Percentiles rank a stretch among this genome's conserved stretches.
Conservation (phyloP, 768 basidiomycete species). For the Russula vinacea region DNA sequence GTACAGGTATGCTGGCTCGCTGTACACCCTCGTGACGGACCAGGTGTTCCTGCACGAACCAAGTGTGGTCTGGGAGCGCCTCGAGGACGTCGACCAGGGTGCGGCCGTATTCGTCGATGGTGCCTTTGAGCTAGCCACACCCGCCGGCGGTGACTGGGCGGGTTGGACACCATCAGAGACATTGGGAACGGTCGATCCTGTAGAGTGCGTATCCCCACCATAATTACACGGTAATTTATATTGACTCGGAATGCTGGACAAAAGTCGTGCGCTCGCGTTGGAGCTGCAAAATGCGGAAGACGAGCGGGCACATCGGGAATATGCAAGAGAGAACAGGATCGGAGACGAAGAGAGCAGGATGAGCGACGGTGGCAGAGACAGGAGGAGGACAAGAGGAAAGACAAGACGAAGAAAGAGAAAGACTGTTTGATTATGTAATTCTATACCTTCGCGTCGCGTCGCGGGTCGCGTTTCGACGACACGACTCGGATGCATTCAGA, state of each 20-base stretch:
- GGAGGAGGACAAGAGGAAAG: slow-evolving; percentile 15
- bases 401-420: slow-evolving; percentile 2
- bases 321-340: slow-evolving; percentile 38
- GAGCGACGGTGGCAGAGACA: slow-evolving; percentile 1
- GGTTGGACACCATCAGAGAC: slow-evolving; percentile 60
- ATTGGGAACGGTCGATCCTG: slow-evolving; percentile 44
- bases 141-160: slow-evolving; percentile 78
- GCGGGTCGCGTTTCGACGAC: not conserved
- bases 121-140: slow-evolving; percentile 57
- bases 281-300: slow-evolving; percentile 84
- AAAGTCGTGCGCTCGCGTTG: slow-evolving; percentile 63
- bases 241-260: slow-evolving; percentile 6
- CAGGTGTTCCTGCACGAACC: slow-evolving; percentile 73
- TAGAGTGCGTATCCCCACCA: slow-evolving; percentile 52
- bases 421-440: slow-evolving; percentile 28
- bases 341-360: slow-evolving; percentile 16
- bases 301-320: slow-evolving; percentile 37
- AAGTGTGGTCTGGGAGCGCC: slow-evolving; percentile 84
- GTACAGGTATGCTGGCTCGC: slow-evolving; percentile 54
- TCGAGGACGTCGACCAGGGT: slow-evolving; percentile 84
- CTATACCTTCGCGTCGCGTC: not conserved
- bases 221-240: not conserved
- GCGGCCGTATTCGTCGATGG: slow-evolving; percentile 77
- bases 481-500: slow-evolving; percentile 11
- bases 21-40: slow-evolving; percentile 87